These are phyloP conservation scores for Tanozyma kutaoensis DNA, from an alignment of 805 yeast genomes.

Conservation along the genomic window DNA sequence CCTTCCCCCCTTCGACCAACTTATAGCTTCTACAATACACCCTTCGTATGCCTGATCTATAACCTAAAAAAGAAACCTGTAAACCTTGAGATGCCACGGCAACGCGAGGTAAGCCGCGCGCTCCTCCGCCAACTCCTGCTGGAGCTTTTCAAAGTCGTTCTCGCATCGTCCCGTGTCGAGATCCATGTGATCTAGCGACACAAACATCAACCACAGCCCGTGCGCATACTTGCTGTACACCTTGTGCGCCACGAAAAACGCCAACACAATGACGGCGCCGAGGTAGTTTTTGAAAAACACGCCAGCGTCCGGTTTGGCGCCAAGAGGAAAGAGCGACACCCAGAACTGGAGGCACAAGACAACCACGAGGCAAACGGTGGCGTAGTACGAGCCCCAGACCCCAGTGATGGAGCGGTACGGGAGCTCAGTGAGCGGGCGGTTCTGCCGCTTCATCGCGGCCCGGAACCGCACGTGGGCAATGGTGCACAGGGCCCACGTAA, in stretches of 20 bases:
- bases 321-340: slow-evolving; percentile 20
- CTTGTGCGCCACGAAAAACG: slow-evolving; percentile 20
- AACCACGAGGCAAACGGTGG: slow-evolving; percentile 12
- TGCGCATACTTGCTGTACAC: slow-evolving; percentile 13
- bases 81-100: slow-evolving; percentile 12
- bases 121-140: slow-evolving; percentile 10
- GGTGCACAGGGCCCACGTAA: slow-evolving; percentile 29
- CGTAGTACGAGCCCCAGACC: slow-evolving; percentile 14
- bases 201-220: slow-evolving; percentile 16
- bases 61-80: slow-evolving; percentile 11
- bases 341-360: slow-evolving; percentile 21
- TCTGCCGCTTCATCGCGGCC: slow-evolving; percentile 24
- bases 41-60: too few species aligned
- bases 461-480: slow-evolving; percentile 28
- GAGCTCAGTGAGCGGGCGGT: slow-evolving; percentile 30
- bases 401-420: slow-evolving; percentile 44
- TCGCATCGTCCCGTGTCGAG: slow-evolving; percentile 15
- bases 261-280: slow-evolving; percentile 18
- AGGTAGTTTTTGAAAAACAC: slow-evolving; percentile 20
- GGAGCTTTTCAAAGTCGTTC: slow-evolving; percentile 19
- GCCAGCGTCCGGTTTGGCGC: slow-evolving; percentile 11
- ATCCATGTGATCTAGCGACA: slow-evolving; percentile 17
- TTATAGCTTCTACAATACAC: too few species aligned
- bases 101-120: slow-evolving; percentile 4
- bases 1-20: too few species aligned